These are phyloP conservation scores for Adansonia rubrostipa DNA, from an alignment of 441 rosid species.

Conservation along the genomic window DNA sequence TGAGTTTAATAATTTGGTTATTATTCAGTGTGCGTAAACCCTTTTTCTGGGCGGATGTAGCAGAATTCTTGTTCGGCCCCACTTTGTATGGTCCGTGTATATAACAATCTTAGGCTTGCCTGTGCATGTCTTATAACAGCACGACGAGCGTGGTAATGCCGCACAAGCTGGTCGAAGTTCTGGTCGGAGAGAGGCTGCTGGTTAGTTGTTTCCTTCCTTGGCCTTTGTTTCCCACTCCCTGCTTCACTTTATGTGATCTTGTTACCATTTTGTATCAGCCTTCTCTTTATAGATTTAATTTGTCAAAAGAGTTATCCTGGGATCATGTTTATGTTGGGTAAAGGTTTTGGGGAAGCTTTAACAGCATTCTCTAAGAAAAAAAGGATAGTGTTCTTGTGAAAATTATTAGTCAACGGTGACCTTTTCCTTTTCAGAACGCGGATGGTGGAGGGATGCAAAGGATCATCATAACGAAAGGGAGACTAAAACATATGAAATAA, in stretches of 20 bases:
- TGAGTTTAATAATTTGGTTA: conserved; percentile 44
- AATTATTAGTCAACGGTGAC: conserved; percentile 17
- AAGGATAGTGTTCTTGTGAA: not conserved
- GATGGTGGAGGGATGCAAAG: conserved; percentile 64
- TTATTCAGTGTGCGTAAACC: conserved; percentile 51
- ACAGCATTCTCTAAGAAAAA: not conserved
- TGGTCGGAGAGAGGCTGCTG: conserved; percentile 52
- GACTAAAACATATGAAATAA: conserved; percentile 35
- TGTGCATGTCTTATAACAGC: conserved; percentile 90
- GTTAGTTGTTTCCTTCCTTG: conserved; percentile 42
- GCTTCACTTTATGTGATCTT: not conserved
- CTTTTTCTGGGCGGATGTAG: conserved; percentile 59
- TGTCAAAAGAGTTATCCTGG: conserved; percentile 5
- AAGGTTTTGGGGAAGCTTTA: not conserved
- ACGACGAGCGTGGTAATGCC: conserved; percentile 69
- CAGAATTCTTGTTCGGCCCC: conserved; percentile 52
- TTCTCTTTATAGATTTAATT: not conserved
- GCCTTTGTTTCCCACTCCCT: not conserved
- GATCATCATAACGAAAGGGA: conserved; percentile 49
- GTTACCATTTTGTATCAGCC: not conserved
- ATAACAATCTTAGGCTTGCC: conserved; percentile 83
- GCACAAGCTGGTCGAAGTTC: conserved; percentile 69
- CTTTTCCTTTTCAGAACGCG: conserved; percentile 50
- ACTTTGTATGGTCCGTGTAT: conserved; percentile 55
- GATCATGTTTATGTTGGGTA: not conserved